Conservation (phyloP, 805 yeast genomes). For the Danielozyma ontarioensis region DNA sequence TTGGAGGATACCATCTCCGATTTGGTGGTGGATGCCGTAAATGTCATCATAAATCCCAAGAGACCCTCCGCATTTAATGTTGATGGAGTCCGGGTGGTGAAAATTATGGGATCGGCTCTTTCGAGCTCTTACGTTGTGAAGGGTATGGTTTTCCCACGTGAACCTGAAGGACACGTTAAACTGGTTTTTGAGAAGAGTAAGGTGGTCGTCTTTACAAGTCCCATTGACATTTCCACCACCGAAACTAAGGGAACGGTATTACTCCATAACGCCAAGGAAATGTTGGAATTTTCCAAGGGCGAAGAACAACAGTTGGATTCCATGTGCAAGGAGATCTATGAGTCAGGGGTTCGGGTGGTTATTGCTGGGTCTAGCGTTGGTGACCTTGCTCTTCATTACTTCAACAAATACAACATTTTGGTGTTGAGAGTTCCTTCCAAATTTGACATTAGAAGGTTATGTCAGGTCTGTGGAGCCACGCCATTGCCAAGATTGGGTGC, state of each 20-base stretch:
- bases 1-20: slow-evolving; percentile 71
- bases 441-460: slow-evolving; percentile 88
- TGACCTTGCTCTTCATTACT: slow-evolving; percentile 86
- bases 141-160: slow-evolving; percentile 98
- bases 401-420: slow-evolving; percentile 79
- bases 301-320: slow-evolving; percentile 92
- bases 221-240: slow-evolving; percentile 92
- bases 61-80: slow-evolving; percentile 72
- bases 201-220: slow-evolving; percentile 91
- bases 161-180: slow-evolving; percentile 90
- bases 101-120: slow-evolving; percentile 89
- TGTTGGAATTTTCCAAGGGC: slow-evolving; percentile 93
- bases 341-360: slow-evolving; percentile 81
- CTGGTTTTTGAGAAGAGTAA: slow-evolving; percentile 57
- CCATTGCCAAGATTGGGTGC: slow-evolving; percentile 93
- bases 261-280: slow-evolving; percentile 92
- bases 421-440: slow-evolving; percentile 89
- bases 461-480: slow-evolving; percentile 96
- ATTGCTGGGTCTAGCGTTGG: slow-evolving; percentile 95
- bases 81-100: slow-evolving; percentile 91
- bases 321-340: slow-evolving; percentile 74
- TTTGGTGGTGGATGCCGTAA: slow-evolving; percentile 81
- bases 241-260: slow-evolving; percentile 98
- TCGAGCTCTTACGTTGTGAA: slow-evolving; percentile 72
- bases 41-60: slow-evolving; percentile 64